These are phyloP conservation scores for Nakazawaea holstii DNA, from an alignment of 805 yeast genomes.

Conservation along the genomic window DNA sequence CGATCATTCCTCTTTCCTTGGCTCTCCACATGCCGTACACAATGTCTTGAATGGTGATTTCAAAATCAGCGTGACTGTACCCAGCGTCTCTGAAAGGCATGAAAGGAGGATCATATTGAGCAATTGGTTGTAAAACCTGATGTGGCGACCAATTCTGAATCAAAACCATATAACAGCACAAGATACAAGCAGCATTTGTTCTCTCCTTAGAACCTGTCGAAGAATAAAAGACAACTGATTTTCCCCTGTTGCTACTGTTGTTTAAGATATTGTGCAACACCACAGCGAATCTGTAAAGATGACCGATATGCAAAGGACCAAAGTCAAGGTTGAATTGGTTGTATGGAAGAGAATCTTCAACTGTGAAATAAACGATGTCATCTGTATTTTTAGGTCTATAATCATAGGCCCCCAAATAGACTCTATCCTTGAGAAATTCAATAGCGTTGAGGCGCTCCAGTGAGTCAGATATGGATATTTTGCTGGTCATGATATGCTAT, in stretches of 20 bases:
- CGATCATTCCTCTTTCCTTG: constrained; percentile 84
- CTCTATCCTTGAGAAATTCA: constrained; percentile 48
- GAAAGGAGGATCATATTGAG: constrained; percentile 88
- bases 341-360: constrained; percentile 88
- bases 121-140: constrained; percentile 90
- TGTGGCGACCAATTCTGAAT: constrained; percentile 99
- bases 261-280: constrained; percentile 87
- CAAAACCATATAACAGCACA: constrained; percentile 91
- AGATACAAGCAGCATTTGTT: constrained; percentile 89
- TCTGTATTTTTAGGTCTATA: constrained; percentile 70
- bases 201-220: constrained; percentile 75
- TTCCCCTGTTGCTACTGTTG: constrained; percentile 75
- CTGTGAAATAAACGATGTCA: constrained; percentile 78
- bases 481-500: background rate
- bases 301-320: constrained; percentile 94
- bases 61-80: constrained; percentile 91
- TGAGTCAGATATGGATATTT: background rate
- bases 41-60: constrained; percentile 87
- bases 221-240: constrained; percentile 88
- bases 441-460: constrained; percentile 23
- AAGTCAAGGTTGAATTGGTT: constrained; percentile 95
- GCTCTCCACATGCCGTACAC: constrained; percentile 98
- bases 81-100: constrained; percentile 98
- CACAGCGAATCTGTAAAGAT: constrained; percentile 91
- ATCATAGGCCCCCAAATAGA: constrained; percentile 89